A percentile compares a stretch with the other conserved stretches of the same genome.
Conservation (phyloP, 2,329 filamentous ascomycete species). For the Chaetomiaceae sp. region DNA sequence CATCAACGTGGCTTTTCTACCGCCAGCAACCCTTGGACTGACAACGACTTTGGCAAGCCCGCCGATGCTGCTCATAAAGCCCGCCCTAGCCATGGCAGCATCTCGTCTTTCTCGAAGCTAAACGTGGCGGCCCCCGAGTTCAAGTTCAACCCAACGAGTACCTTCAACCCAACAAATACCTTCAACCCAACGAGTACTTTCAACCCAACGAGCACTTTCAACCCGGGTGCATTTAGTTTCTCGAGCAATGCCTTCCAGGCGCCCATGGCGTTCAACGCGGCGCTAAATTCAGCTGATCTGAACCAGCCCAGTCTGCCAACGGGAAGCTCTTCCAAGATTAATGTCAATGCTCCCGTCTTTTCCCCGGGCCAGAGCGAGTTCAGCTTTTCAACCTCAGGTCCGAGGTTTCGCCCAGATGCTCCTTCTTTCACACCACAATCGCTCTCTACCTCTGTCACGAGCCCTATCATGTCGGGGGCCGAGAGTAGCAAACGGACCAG, state of each 20-base stretch:
- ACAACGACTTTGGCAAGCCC: conserved; percentile 39
- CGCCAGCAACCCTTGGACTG: conserved; percentile 60
- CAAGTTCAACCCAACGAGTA: conserved; percentile 61
- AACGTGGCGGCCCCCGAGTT: conserved; percentile 90
- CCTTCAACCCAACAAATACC: conserved; percentile 30
- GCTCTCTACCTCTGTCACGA: conserved; percentile 45
- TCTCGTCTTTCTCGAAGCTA: conserved; percentile 69
- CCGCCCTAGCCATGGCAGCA: conserved; percentile 59
- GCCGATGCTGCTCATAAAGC: conserved; percentile 37
- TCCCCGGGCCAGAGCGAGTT: conserved; percentile 62
- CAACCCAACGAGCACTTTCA: conserved; percentile 32
- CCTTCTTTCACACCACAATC: conserved; percentile 67
- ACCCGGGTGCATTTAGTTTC: conserved; percentile 50
- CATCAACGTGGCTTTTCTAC: conserved; percentile 55
- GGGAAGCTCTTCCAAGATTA: conserved; percentile 52
- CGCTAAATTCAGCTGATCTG: conserved; percentile 34
- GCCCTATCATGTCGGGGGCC: conserved; percentile 41
- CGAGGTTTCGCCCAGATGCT: conserved; percentile 71
- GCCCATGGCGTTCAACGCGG: conserved; percentile 45
- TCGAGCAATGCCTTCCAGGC: conserved; percentile 36
- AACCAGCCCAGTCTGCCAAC: conserved; percentile 42
- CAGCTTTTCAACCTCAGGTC: conserved; percentile 62
- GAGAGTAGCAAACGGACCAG: conserved; percentile 41
- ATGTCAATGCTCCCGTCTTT: conserved; percentile 66
- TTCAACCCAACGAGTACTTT: conserved; percentile 44